Conservation (phyloP, 1,284 basidiomycete genomes). For the Peniophora sp. region DNA sequence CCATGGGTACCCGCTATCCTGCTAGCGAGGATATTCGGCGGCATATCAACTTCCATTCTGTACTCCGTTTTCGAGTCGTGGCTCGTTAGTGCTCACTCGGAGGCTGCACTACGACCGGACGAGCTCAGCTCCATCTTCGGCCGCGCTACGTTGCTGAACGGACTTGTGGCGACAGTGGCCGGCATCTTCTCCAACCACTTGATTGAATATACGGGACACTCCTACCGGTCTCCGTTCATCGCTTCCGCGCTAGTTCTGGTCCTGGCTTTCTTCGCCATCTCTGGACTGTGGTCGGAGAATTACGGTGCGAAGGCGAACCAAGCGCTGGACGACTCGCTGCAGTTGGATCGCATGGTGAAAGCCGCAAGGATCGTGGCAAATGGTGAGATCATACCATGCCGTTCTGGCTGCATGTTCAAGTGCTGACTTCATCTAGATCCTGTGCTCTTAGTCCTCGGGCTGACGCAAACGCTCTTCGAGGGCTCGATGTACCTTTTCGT, state of each 20-base stretch:
- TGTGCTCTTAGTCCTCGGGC: constrained; percentile 55
- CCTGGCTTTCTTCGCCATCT: constrained; percentile 50
- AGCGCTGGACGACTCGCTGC: constrained; percentile 33
- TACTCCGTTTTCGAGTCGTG: constrained; percentile 72
- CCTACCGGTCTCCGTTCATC: constrained; percentile 55
- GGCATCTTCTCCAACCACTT: constrained; percentile 27
- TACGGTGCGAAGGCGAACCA: constrained; percentile 41
- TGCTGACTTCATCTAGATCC: constrained; percentile 34
- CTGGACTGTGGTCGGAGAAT: constrained; percentile 57
- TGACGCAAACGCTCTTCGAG: constrained; percentile 72
- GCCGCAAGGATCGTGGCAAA: constrained; percentile 33
- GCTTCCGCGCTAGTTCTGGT: constrained; percentile 50
- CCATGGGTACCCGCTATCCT: constrained; percentile 51
- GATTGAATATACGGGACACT: constrained; percentile 14
- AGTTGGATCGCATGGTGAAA: constrained; percentile 42
- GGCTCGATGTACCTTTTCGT: constrained; percentile 80
- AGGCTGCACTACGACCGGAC: constrained; percentile 40
- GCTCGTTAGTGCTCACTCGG: constrained; percentile 52
- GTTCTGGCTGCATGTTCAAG: not conserved
- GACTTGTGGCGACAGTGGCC: constrained; percentile 58
- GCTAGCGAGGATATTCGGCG: constrained; percentile 55
- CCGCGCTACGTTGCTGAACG: constrained; percentile 63
- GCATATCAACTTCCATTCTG: constrained; percentile 65
- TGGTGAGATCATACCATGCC: constrained; percentile 12
- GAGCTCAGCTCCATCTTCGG: constrained; percentile 67